These are phyloP conservation scores for Pseudognaphalium luteoalbum DNA, from an alignment of 129 eudicot genomes.

Conservation along the genomic window DNA sequence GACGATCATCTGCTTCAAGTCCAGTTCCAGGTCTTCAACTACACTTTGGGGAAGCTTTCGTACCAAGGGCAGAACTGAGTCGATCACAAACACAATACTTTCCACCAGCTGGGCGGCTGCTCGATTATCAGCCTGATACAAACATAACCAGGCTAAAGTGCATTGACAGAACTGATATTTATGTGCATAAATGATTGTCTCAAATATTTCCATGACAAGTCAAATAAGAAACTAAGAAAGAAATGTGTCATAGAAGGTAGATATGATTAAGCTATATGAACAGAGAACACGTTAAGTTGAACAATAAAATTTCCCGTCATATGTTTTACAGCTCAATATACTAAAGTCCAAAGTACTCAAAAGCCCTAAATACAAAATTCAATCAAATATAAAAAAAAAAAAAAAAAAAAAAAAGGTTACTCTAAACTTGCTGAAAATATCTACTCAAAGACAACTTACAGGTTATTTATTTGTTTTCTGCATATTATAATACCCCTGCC, in stretches of 20 bases:
- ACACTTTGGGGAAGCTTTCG: constrained; percentile 82
- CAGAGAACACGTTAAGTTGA: constrained; percentile 13
- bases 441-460: not conserved
- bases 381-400: not conserved
- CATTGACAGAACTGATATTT: constrained; percentile 8
- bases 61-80: constrained; percentile 82
- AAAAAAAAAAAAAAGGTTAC: not conserved
- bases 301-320: not conserved
- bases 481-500: not conserved
- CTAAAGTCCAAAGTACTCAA: constrained; percentile 1
- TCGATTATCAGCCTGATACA: constrained; percentile 80
- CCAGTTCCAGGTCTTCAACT: constrained; percentile 91
- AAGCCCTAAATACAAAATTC: not conserved
- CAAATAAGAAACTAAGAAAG: not conserved
- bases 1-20: constrained; percentile 92
- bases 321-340: constrained; percentile 12
- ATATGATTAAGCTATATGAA: constrained; percentile 11
- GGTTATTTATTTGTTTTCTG: not conserved
- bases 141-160: constrained; percentile 32
- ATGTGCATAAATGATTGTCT: not conserved
- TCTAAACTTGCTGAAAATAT: constrained; percentile 12
- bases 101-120: constrained; percentile 83
- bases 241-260: constrained; percentile 13
- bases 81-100: constrained; percentile 87
- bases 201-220: constrained; percentile 19